Base-by-base conservation (phyloP, 768 basidiomycete genomes). In the Leccinellum albellum region DNA sequence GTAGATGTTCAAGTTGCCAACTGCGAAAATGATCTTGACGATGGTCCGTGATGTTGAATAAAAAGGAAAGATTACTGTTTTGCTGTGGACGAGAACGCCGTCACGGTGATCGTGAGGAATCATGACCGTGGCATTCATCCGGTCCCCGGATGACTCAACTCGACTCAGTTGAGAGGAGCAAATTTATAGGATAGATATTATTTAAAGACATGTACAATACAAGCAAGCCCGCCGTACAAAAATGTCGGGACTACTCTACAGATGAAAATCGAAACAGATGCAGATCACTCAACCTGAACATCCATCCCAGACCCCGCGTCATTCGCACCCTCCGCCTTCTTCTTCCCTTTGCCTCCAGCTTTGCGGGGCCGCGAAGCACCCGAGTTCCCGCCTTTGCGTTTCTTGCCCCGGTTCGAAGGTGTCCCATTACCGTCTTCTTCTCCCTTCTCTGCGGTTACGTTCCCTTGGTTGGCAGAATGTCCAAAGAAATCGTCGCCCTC, bases 401-500 rank as follows among this genome's bases (percentile, higher is more conserved):
- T 74, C 61, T 73, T 73, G 45, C 71, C 72, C 44, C 66, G 65
- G 50, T 55, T 60, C 4, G 66, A 60, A 5, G 68, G 67, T 7
- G 64, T 59, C 4, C 59, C 58, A 32, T 61, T 60, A 13, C 66
- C 60, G 10, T 75, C 75, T 31, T 76, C 75, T 42, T 66, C 68
- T 4, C 58, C 69, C 29, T 58, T 70, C 6, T 73, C 73, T 21
- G 21, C 55, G 3, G 53, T 49, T 44, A 49, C 42, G 42, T 55
- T 56, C 24, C 61, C 69, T 12, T 67, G 64, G 23, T 66, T 62
- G 12, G 72, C 74, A 21, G 79, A 70, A 59, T 88, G 87, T 0
- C 86, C 87, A 64, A 92, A 92, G 74, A 92, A 92, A 64, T 89
- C 88, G 62, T 92, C 90, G 15, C 89, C 90, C 66, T 92, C 90